These are phyloP conservation scores for Oleoguttula mirabilis DNA, from an alignment of 495 filamentous ascomycete genomes.

Conservation along the genomic window DNA sequence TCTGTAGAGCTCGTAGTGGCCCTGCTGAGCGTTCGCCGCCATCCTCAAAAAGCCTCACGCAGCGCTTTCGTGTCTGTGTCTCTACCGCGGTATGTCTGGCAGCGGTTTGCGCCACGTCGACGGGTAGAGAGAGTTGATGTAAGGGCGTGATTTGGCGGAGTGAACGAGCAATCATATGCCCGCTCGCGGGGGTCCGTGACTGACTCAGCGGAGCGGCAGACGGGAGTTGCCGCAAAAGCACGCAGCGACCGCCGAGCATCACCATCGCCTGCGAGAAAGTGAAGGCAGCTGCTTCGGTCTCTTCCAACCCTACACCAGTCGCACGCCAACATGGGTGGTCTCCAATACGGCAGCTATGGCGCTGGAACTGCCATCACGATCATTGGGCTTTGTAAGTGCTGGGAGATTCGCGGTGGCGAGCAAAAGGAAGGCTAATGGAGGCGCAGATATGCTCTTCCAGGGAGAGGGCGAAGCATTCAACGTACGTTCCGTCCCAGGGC, in stretches of 20 bases:
- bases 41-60: too few species aligned
- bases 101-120: too few species aligned
- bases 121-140: too few species aligned
- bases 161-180: too few species aligned
- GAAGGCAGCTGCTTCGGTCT: conserved; percentile 4
- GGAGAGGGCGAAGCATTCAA: conserved; percentile 94
- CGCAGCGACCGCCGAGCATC: background rate
- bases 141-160: too few species aligned
- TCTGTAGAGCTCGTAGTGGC: conserved; percentile 82
- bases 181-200: too few species aligned
- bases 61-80: too few species aligned
- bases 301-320: conserved; percentile 5
- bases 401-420: too few species aligned
- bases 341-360: conserved; percentile 55
- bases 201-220: too few species aligned
- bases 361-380: conserved; percentile 61
- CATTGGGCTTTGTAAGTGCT: conserved; percentile 79
- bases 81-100: too few species aligned
- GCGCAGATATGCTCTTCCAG: conserved; percentile 90
- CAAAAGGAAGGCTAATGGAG: conserved; percentile 27
- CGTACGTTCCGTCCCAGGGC: conserved; percentile 48
- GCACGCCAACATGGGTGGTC: conserved; percentile 24
- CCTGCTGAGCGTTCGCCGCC: conserved; percentile 25
- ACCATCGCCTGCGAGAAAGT: background rate
- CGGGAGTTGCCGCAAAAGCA: too few species aligned